phyloP scores from a whole-genome alignment of 768 basidiomycete species.

The Termitomyces sp. region DNA sequence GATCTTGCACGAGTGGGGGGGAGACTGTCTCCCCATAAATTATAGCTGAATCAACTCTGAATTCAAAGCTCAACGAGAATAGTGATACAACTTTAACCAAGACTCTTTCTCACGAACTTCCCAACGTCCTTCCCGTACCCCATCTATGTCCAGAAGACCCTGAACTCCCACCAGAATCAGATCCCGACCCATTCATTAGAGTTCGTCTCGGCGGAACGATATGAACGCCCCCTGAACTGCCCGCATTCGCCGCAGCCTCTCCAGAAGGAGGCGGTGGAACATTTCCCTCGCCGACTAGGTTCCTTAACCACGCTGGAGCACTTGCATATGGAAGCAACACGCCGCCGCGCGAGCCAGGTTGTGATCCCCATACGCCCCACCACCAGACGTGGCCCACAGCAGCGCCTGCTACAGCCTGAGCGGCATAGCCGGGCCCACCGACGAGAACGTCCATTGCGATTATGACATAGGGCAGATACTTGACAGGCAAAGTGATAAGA shows the following conservation, averaged over 20 bases:
- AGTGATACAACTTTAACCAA: neutral
- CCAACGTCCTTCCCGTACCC: slow-evolving; percentile 17
- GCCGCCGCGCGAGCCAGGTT: slow-evolving; percentile 35
- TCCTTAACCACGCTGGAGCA: slow-evolving; percentile 57
- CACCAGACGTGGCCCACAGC: slow-evolving; percentile 80
- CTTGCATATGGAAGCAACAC: slow-evolving; percentile 31
- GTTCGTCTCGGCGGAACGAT: slow-evolving; percentile 47
- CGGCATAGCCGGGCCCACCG: slow-evolving; percentile 51
- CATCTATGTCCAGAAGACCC: slow-evolving; percentile 11
- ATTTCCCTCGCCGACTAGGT: slow-evolving; percentile 37
- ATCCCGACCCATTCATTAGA: slow-evolving; percentile 4
- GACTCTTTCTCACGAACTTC: slow-evolving; percentile 9
- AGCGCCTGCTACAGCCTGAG: slow-evolving; percentile 57
- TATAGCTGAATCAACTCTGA: neutral
- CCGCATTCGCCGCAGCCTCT: slow-evolving; percentile 26
- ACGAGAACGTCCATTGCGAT: slow-evolving; percentile 67
- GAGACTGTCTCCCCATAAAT: neutral
- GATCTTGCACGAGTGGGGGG: neutral
- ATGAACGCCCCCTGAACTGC: slow-evolving; percentile 47
- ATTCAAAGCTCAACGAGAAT: neutral
- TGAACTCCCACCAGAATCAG: slow-evolving; percentile 2
- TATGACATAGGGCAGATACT: slow-evolving; percentile 71
- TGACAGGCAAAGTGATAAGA: slow-evolving; percentile 64
- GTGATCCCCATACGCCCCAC: slow-evolving; percentile 60
- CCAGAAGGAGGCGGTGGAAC: slow-evolving; percentile 18